Base-by-base conservation (phyloP, 228 moss, liverwort and hornwort species). In the Sphagnum magellanicum region DNA sequence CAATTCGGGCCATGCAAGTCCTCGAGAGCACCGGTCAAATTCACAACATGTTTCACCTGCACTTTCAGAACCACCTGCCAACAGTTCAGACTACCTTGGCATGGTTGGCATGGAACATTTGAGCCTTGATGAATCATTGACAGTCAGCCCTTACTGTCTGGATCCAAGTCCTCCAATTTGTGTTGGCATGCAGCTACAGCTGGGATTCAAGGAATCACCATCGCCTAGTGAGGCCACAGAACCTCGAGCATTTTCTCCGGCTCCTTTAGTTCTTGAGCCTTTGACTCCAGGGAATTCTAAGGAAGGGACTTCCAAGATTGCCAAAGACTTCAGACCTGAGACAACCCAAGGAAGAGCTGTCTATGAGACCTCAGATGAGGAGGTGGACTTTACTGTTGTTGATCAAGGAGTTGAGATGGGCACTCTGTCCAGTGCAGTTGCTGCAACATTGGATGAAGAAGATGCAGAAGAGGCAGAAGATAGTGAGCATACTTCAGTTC, bases 391-490 rank as follows among this genome's bases (percentile, higher is more conserved):
- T 74, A 76, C 85, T 52, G 92, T 98, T 70, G 92, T 93, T 78
- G 94, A 94, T 74, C 89, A 89, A 75, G 98, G 98, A 49, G 86
- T 94, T 61, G 98, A 98, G 79, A 73, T 91, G 70, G 84, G 93
- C 49, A 77, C 77, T 50, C 78, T 98, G 61, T 73, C 91, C 5
- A 92, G 92, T 65, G 70, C 72, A 49, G 67, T 69, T 48, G 55
- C 82, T 72, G 67, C 55, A 64, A 71, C 71, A 52, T 67, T 53
- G 71, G 77, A 82, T 49, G 75, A 73, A 71, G 65, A 67, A 4
- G 79, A 76, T 64, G 68, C 72, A 64, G 75, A 75, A 64, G 71
- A 57, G 50, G 48, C 49, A n/a, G 49, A 59, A 69, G 59, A 49
- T 59, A 48, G 48, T 48, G 50, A 49, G 60, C 60, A 16, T 1